Base-by-base conservation (phyloP, 164 flowering plant species). In the Nymphaea colorata region DNA sequence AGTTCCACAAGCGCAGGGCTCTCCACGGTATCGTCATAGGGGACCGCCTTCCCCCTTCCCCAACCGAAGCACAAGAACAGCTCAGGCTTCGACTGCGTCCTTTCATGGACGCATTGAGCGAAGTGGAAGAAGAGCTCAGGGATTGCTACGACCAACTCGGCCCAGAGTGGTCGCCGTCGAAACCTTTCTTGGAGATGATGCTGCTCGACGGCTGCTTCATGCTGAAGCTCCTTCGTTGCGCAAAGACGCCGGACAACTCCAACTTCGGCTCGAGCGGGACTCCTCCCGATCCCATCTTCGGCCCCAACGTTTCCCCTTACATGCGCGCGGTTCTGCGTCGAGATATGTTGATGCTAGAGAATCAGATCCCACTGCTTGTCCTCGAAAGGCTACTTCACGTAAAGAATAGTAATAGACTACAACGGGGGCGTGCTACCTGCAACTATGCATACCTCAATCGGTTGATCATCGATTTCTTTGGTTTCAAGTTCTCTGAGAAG, bases 121-220 rank as follows among this genome's bases (percentile, higher is more conserved):
- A 25, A 25, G 36, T 25, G 36, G 69, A 14, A 44, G 8, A 4
- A 2, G 47, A 53, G 10, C 6, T 67, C 62, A 66, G 16, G 69
- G 69, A 41, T 2, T 25, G 36, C 36, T 61, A 57, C 41, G 51
- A 45, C 18, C 66, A 62, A 3, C 43, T 43, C 2, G 43, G 45
- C 5, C 59, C 6, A 5, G 45, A 61, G 25, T 3, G 8, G 71
- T 25, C 4, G 41, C 57, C 69, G 6, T 4, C 4, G 5, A 25
- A 60, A 43, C 57, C 6, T 11, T 75, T 71, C 53, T 3, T 61
- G 11, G 41, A 61, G 25, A 41, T 71, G 64, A 73, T 76, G 76
- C 44, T 76, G 14, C n/a, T 55, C 7, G 79, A 73, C 15, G 76
- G 72, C n/a, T 73, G 73, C 64, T 76, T 72, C 69, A 47, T 70